Evolutionary conservation across 1,284 basidiomycete genomes (phyloP).

Genomic region (Volvariella surrecta): DNA sequence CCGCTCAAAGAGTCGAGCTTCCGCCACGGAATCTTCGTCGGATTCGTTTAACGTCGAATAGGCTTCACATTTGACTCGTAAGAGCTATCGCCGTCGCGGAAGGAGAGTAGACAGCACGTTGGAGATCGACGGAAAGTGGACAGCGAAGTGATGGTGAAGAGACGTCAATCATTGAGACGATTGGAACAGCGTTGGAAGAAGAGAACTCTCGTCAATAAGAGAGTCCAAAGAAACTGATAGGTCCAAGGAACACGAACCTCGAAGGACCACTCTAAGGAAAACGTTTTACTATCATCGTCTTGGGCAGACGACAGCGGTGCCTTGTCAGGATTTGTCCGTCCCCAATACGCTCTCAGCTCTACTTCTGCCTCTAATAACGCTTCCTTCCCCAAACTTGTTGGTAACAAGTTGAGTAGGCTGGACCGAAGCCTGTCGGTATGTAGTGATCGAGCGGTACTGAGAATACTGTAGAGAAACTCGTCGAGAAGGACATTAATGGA

Average conservation of each 20-base stretch:
- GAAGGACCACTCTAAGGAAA: conserved; percentile 64
- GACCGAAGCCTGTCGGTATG: conserved; percentile 68
- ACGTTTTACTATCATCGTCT: conserved; percentile 42
- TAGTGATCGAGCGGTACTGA: conserved; percentile 67
- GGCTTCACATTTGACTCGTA: conserved; percentile 76
- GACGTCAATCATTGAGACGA: not conserved
- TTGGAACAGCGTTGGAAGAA: not conserved
- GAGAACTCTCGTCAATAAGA: not conserved
- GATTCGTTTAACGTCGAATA: conserved; percentile 78
- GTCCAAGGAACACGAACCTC: conserved; percentile 41
- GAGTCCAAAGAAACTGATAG: no score
- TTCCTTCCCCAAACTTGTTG: conserved; percentile 77
- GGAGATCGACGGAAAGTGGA: not conserved
- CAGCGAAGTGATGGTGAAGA: not conserved
- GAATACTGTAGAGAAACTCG: conserved; percentile 74
- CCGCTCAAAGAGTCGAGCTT: conserved; percentile 49
- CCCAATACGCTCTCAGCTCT: conserved; percentile 81
- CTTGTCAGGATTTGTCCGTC: conserved; percentile 43
- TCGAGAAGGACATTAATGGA: conserved; percentile 83
- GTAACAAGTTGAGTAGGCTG: conserved; percentile 65
- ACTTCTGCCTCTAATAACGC: conserved; percentile 89
- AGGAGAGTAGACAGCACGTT: conserved; percentile 1
- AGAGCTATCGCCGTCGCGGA: conserved; percentile 40
- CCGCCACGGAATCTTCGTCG: conserved; percentile 65
- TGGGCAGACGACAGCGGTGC: conserved; percentile 14